phyloP scores from a whole-genome alignment of 78 protist genomes.

The Dictyostelium brefeldianum region DNA sequence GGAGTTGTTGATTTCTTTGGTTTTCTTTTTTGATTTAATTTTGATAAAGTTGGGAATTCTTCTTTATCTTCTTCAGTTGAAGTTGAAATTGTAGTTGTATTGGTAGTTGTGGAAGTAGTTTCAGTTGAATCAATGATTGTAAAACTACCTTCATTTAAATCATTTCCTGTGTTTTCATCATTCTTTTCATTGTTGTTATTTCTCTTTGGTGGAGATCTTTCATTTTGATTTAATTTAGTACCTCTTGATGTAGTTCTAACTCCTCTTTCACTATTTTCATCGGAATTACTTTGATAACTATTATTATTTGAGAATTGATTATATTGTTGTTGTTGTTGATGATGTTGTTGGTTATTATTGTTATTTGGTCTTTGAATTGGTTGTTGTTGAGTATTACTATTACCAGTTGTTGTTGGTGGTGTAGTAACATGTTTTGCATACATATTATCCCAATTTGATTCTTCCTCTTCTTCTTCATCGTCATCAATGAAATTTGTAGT shows the following conservation, averaged over 20 bases:
- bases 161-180: background rate
- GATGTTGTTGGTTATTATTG: background rate
- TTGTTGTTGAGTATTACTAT: background rate
- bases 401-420: background rate
- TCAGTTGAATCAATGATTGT: background rate
- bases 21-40: slow-evolving; percentile 7
- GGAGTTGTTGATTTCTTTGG: background rate
- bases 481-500: slow-evolving; percentile 16
- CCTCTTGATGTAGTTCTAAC: background rate
- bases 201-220: background rate
- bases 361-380: background rate
- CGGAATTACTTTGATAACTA: background rate
- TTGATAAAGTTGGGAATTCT: slow-evolving; percentile 29
- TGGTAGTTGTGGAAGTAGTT: background rate
- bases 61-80: background rate
- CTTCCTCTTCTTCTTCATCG: slow-evolving; percentile 2
- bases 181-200: background rate
- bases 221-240: background rate
- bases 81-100: background rate
- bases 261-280: background rate
- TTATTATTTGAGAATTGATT: background rate
- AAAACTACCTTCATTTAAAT: background rate
- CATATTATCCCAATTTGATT: slow-evolving; percentile 20
- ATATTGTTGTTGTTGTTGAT: background rate
- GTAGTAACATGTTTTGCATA: background rate